Percentiles rank a stretch among this genome's conserved stretches.
Conservation (phyloP, 2,329 filamentous ascomycete species). For the Hansfordia pulvinata region DNA sequence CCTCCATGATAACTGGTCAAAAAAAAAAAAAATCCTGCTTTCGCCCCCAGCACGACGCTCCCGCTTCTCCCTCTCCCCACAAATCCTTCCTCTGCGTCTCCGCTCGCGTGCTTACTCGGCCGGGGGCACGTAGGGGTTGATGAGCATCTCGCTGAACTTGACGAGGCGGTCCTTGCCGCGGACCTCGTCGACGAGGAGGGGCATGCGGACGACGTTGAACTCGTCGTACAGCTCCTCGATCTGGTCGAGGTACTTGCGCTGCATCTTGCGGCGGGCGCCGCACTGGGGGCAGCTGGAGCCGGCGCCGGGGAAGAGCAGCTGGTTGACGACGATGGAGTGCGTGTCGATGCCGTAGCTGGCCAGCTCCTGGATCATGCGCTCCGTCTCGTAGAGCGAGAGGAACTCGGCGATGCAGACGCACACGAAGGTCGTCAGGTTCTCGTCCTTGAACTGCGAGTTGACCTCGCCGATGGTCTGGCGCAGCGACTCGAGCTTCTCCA, state of each 20-base stretch:
- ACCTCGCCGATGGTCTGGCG: conserved; percentile 90
- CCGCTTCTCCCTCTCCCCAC: too few relatives aligned
- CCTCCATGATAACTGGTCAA: too few relatives aligned
- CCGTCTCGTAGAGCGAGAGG: conserved; percentile 91
- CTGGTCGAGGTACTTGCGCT: conserved; percentile 98
- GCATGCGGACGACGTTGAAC: conserved; percentile 99
- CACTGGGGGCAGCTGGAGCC: conserved; percentile 88
- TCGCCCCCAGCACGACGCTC: too few relatives aligned
- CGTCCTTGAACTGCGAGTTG: conserved; percentile 96
- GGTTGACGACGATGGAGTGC: conserved; percentile 95
- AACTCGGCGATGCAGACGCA: conserved; percentile 99
- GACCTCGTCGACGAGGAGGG: conserved; percentile 87
- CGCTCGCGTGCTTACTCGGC: too few relatives aligned
- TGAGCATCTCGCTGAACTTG: conserved; percentile 76
- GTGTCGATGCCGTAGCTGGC: conserved; percentile 90
- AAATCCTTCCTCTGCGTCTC: too few relatives aligned
- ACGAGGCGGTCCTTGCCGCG: conserved; percentile 88
- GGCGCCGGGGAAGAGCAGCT: conserved; percentile 82
- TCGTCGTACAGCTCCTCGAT: conserved; percentile 98
- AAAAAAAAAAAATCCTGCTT: too few relatives aligned
- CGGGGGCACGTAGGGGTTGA: conserved; percentile 62
- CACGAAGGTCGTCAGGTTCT: conserved; percentile 89
- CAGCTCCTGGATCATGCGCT: conserved; percentile 98
- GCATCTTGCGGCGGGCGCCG: conserved; percentile 90
- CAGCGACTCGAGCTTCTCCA: conserved; percentile 87